phyloP scores from a whole-genome alignment of 139 green algal genomes.

The Deuterostichococcus epilithicus region DNA sequence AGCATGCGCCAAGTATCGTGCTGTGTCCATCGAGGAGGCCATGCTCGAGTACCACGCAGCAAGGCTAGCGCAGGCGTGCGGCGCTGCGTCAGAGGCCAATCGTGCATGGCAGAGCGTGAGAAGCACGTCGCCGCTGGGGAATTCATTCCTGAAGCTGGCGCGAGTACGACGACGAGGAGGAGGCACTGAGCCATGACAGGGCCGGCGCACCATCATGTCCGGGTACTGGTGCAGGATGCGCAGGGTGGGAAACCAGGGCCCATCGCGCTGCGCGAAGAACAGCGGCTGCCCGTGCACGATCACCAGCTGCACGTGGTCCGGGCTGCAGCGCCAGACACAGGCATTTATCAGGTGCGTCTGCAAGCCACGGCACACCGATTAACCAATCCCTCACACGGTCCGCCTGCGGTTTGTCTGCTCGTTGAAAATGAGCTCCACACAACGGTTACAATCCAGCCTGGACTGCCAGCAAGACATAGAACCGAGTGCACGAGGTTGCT shows the following conservation, averaged over 20 bases:
- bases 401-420: neutral
- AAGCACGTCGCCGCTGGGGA: no score
- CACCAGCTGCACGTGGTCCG: constrained; percentile 80
- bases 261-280: constrained; percentile 91
- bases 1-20: no score
- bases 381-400: neutral
- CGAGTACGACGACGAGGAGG: no score
- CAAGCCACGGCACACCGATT: neutral
- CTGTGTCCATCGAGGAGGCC: no score
- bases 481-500: neutral
- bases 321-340: constrained; percentile 34
- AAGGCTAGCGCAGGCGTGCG: no score
- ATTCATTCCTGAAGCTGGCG: no score
- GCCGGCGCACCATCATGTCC: constrained; percentile 47
- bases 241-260: constrained; percentile 92
- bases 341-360: neutral
- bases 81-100: no score
- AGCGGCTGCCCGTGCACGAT: constrained; percentile 76
- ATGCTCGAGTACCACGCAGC: no score
- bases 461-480: neutral
- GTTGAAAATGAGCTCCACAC: neutral
- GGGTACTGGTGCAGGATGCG: constrained; percentile 81
- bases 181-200: no score
- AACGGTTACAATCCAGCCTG: neutral
- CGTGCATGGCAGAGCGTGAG: no score